Base-by-base conservation (phyloP, 163 green algal genomes). In the Trebouxiophyceae sp. region DNA sequence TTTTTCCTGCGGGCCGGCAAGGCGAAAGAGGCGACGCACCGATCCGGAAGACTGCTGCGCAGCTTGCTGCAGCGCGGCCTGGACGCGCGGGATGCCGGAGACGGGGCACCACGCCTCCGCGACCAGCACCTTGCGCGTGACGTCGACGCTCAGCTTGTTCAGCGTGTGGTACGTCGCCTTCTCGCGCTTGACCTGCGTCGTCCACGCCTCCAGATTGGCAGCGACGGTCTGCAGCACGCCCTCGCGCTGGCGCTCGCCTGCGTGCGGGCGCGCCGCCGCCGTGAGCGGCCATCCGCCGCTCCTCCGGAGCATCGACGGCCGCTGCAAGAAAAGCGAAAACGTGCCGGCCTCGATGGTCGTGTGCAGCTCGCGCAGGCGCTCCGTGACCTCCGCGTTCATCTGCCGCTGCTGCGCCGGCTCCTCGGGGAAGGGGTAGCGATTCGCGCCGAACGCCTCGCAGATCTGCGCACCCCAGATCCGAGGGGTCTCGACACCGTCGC, bases 341-440 rank as follows among this genome's bases (percentile, higher is more conserved):
- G n/a, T n/a, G n/a, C 76, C 80, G 12, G 88, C 89, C 57, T 96
- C 89, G 60, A 97, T 91, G 20, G 93, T 97, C 47, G 84, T 87
- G 57, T 91, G 83, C 72, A 99, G 83, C 81, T 99, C 93, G 6
- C 81, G 75, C 66, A 98, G 79, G 45, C 91, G 84, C 8, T 79
- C 78, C 24, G 68, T 77, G 50, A 96, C 89, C 77, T 99, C 91
- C 22, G 76, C 68, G 45, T 85, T 74, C 90, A 98, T 96, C 73
- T 91, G 81, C 34, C 83, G 86, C 82, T 96, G 92, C 24, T 87
- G 79, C 19, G 77, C 56, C 5, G 81, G 60, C 56, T 98, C 91
- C 72, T 99, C 94, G 22, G 94, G 94, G 73, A 97, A 95, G 16
- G 94, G 94, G 80, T 99, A 99, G 54, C 89, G 84, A 83, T 97